Evolutionary conservation across 108 stramenopile genomes (phyloP).

Genomic region (Skeletonema tropicum): DNA sequence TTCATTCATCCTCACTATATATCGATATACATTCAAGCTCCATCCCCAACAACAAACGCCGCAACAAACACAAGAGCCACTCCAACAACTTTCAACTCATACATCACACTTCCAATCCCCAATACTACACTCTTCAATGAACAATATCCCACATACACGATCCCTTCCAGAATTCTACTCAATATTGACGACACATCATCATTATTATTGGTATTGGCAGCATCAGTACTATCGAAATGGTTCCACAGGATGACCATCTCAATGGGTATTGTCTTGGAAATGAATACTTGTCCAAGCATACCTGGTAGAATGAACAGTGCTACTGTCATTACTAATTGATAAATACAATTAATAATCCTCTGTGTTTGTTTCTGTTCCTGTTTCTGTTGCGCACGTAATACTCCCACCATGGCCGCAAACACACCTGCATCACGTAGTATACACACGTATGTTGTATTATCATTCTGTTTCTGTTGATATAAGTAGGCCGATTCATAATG

Average conservation of each 20-base stretch:
- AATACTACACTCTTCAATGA: not conserved
- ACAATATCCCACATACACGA: not conserved
- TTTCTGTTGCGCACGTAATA: not conserved
- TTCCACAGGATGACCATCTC: not conserved
- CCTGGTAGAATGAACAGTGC: not conserved
- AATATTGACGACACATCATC: too few relatives aligned
- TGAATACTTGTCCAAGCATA: not conserved
- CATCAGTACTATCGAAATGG: too few relatives aligned
- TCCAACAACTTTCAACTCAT: not conserved
- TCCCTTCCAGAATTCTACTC: not conserved
- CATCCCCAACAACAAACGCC: not conserved
- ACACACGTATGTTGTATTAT: not conserved
- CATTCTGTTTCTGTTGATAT: not conserved
- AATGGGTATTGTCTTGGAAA: not conserved
- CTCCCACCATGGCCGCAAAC: not conserved
- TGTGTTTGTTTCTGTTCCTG: not conserved
- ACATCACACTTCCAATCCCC: not conserved
- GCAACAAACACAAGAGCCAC: not conserved
- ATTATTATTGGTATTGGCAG: too few relatives aligned
- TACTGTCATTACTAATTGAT: not conserved
- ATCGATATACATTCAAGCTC: not conserved
- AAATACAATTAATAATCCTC: too few relatives aligned
- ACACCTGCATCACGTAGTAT: not conserved
- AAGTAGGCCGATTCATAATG: not conserved
- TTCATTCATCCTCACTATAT: too few relatives aligned